These are phyloP conservation scores for Daedalea quercina DNA, from an alignment of 768 basidiomycete genomes.

Conservation along the genomic window DNA sequence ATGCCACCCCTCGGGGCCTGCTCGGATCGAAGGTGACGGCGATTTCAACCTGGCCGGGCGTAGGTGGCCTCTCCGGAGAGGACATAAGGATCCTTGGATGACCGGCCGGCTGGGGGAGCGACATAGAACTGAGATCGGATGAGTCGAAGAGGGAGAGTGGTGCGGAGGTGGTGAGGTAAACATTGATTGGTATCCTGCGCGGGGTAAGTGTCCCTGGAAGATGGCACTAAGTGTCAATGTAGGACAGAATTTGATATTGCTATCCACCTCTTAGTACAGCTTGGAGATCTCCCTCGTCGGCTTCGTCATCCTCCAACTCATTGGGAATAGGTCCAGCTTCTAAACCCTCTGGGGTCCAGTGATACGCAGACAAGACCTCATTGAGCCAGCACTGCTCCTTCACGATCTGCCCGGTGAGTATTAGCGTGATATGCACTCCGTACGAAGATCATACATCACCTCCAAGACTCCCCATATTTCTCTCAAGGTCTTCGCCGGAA, in stretches of 20 bases:
- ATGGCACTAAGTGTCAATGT: not conserved
- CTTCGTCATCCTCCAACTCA: constrained; percentile 17
- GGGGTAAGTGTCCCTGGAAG: constrained; percentile 44
- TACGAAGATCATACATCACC: constrained; percentile 31
- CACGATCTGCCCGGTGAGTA: constrained; percentile 44
- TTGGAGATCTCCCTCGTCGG: constrained; percentile 50
- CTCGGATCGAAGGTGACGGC: constrained; percentile 54
- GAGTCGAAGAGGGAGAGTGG: constrained; percentile 32
- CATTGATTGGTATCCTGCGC: constrained; percentile 65
- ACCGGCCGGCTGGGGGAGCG: constrained; percentile 16
- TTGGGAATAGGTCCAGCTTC: constrained; percentile 7
- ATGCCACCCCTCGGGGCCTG: constrained; percentile 45
- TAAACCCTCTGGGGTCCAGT: constrained; percentile 55
- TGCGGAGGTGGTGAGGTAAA: constrained; percentile 43
- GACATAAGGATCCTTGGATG: constrained; percentile 55
- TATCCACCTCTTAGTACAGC: constrained; percentile 56
- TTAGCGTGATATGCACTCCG: not conserved
- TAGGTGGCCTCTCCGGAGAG: constrained; percentile 57
- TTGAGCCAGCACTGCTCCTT: constrained; percentile 84
- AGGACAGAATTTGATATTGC: constrained; percentile 5
- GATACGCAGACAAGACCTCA: constrained; percentile 51
- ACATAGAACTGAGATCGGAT: constrained; percentile 30
- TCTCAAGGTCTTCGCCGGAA: constrained; percentile 66
- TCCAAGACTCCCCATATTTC: constrained; percentile 75
- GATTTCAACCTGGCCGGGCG: constrained; percentile 60